Evolutionary conservation across 805 yeast species (phyloP).

Genomic region (Ogataea allantospora): DNA sequence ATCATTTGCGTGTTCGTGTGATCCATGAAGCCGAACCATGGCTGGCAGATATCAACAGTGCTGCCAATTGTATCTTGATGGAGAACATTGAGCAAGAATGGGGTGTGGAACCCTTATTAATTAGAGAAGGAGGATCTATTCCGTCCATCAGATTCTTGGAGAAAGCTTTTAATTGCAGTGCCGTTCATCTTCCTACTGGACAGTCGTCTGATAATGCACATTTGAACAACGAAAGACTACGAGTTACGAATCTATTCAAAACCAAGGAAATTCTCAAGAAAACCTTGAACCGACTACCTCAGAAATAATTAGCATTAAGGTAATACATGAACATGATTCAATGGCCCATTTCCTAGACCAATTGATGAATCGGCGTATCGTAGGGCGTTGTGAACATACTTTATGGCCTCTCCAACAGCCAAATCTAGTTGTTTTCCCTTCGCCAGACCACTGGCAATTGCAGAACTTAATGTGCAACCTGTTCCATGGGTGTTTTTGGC

Average conservation of each 20-base stretch:
- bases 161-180: constrained; percentile 78
- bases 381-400: constrained; percentile 66
- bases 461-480: constrained; percentile 80
- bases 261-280: constrained; percentile 62
- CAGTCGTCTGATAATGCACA: constrained; percentile 95
- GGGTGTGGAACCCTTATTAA: constrained; percentile 78
- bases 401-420: constrained; percentile 56
- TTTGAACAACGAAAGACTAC: constrained; percentile 77
- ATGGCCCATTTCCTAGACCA: constrained; percentile 66
- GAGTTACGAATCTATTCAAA: constrained; percentile 75
- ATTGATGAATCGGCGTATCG: constrained; percentile 38
- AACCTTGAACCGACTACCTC: constrained; percentile 45
- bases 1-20: constrained; percentile 57
- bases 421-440: constrained; percentile 42
- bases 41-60: constrained; percentile 83
- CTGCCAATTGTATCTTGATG: constrained; percentile 65
- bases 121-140: constrained; percentile 96
- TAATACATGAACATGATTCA: constrained; percentile 50
- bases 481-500: constrained; percentile 77
- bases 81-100: constrained; percentile 67
- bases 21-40: constrained; percentile 93
- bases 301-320: constrained; percentile 10
- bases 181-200: constrained; percentile 95
- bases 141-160: constrained; percentile 87
- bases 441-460: constrained; percentile 74